phyloP scores from a whole-genome alignment of 495 filamentous ascomycete species.

The Neurospora cerealis region DNA sequence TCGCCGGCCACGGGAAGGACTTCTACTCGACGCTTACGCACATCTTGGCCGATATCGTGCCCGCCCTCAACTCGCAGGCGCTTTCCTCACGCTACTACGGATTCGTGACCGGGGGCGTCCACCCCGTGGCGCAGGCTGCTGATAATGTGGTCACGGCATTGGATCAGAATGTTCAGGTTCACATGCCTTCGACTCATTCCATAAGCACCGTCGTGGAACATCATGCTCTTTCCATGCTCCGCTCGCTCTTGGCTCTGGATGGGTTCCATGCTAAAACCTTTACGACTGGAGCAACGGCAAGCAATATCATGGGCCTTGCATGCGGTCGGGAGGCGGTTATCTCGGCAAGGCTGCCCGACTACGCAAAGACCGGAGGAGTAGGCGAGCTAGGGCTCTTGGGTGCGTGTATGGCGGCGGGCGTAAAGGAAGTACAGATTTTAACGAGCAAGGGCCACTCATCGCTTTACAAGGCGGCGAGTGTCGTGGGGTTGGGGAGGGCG shows the following conservation, averaged over 20 bases:
- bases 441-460: conserved; percentile 78
- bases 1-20: neutral
- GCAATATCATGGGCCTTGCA: conserved; percentile 74
- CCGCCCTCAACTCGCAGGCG: conserved; percentile 53
- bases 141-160: conserved; percentile 68
- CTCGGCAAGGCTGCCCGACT: conserved; percentile 21
- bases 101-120: conserved; percentile 75
- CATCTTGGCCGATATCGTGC: conserved; percentile 51
- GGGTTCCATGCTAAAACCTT: conserved; percentile 58
- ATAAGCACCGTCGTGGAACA: conserved; percentile 68
- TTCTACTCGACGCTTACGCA: conserved; percentile 20
- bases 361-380: conserved; percentile 28
- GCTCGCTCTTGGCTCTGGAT: conserved; percentile 55
- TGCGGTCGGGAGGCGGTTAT: conserved; percentile 65
- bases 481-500: conserved; percentile 68
- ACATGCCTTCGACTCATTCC: conserved; percentile 59
- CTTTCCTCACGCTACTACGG: conserved; percentile 66
- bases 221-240: conserved; percentile 55
- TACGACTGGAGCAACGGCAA: conserved; percentile 81
- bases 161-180: conserved; percentile 82
- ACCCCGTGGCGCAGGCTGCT: conserved; percentile 73
- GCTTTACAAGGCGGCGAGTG: conserved; percentile 67
- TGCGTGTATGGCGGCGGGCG: conserved; percentile 50
- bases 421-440: conserved; percentile 63
- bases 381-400: conserved; percentile 60